These are phyloP conservation scores for Aspergillus caelatus DNA, from an alignment of 2,329 filamentous ascomycete species.

Conservation along the genomic window DNA sequence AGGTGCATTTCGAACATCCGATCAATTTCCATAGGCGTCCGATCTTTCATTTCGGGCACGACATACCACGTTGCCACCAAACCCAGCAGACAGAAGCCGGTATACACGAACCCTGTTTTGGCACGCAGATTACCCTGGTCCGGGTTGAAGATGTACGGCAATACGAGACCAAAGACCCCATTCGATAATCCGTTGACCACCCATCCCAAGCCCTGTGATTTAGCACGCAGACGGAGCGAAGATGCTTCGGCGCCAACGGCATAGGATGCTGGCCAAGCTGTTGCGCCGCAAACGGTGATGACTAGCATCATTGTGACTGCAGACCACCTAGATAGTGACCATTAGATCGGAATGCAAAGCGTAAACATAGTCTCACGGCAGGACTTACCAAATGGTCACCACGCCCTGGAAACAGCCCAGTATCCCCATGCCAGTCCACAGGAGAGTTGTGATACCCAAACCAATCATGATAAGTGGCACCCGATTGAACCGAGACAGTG, in stretches of 20 bases:
- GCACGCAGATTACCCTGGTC: slow-evolving; percentile 46
- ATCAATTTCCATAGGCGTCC: slow-evolving; percentile 54
- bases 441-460: slow-evolving; percentile 30
- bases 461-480: slow-evolving; percentile 36
- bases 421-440: slow-evolving; percentile 54
- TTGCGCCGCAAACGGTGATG: slow-evolving; percentile 42
- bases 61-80: slow-evolving; percentile 45
- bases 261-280: slow-evolving; percentile 42
- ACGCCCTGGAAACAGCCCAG: slow-evolving; percentile 47
- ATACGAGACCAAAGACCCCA: slow-evolving; percentile 48
- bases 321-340: slow-evolving; percentile 38
- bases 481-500: slow-evolving; percentile 46
- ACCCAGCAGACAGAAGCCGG: slow-evolving; percentile 35
- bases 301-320: slow-evolving; percentile 49
- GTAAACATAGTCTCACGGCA: background rate
- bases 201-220: slow-evolving; percentile 46
- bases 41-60: slow-evolving; percentile 58
- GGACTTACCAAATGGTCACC: slow-evolving; percentile 44
- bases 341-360: background rate
- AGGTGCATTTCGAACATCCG: slow-evolving; percentile 33
- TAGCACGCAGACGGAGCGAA: slow-evolving; percentile 40
- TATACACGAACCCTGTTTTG: slow-evolving; percentile 48
- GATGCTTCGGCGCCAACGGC: slow-evolving; percentile 40
- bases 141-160: slow-evolving; percentile 57
- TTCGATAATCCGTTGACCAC: slow-evolving; percentile 44